Conservation (phyloP, 2,329 filamentous ascomycete species). For the Aspergillus sp. region DNA sequence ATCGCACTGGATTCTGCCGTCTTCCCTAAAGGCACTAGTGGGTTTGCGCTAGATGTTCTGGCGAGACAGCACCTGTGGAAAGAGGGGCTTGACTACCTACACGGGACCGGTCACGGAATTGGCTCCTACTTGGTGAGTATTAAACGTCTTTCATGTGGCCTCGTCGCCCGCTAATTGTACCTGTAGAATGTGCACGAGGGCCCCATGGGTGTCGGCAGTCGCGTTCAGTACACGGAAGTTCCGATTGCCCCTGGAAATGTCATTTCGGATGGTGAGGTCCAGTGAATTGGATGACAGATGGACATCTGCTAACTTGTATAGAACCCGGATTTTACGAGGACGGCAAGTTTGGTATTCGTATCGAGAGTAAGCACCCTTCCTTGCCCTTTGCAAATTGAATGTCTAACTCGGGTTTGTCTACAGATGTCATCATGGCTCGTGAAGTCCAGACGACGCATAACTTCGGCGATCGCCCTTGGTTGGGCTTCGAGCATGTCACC, state of each 20-base stretch:
- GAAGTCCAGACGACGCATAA: constrained; percentile 83
- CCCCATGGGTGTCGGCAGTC: constrained; percentile 91
- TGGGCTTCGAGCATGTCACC: constrained; percentile 95
- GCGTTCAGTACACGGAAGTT: constrained; percentile 88
- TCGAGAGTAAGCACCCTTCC: constrained; percentile 63
- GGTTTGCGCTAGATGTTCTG: constrained; percentile 83
- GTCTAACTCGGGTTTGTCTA: constrained; percentile 5
- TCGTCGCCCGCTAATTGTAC: constrained; percentile 16
- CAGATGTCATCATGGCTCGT: constrained; percentile 80
- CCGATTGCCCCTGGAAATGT: constrained; percentile 89
- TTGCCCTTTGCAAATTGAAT: not conserved
- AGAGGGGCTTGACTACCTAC: constrained; percentile 88
- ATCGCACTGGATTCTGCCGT: constrained; percentile 82
- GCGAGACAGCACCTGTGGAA: constrained; percentile 93
- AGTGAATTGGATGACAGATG: not conserved
- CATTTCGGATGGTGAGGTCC: constrained; percentile 67
- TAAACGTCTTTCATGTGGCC: not conserved
- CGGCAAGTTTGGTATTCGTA: constrained; percentile 88
- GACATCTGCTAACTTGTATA: constrained; percentile 21
- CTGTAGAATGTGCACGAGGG: constrained; percentile 86
- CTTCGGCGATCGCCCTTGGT: constrained; percentile 90
- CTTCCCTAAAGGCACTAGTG: constrained; percentile 93
- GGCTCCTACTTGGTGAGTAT: constrained; percentile 71
- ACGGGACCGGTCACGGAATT: constrained; percentile 94
- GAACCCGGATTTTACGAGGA: constrained; percentile 98